A percentile compares a stretch with the other conserved stretches of the same genome.
Evolutionary conservation across 2,329 filamentous ascomycete species (phyloP).

Genomic region (Arthroderma sp.): DNA sequence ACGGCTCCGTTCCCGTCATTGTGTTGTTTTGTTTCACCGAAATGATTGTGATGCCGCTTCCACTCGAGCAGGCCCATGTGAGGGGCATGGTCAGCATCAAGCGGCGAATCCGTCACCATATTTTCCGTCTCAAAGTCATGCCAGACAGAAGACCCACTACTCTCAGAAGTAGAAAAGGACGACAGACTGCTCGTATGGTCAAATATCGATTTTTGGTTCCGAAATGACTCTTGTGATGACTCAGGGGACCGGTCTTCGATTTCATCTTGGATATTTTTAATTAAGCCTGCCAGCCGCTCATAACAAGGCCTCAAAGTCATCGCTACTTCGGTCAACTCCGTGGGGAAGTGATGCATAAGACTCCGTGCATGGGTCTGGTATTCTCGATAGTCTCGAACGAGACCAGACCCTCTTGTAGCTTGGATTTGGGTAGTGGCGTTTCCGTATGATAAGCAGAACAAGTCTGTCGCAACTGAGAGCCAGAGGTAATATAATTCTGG

Average conservation of each 20-base stretch:
- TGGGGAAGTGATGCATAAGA: slow-evolving; percentile 27
- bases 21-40: background rate
- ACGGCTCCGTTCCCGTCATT: background rate
- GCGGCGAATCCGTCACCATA: slow-evolving; percentile 9
- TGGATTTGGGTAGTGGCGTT: slow-evolving; percentile 29
- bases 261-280: slow-evolving; percentile 27
- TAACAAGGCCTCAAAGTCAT: slow-evolving; percentile 23
- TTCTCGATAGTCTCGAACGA: slow-evolving; percentile 35
- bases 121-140: slow-evolving; percentile 13
- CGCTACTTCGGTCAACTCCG: slow-evolving; percentile 17
- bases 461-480: slow-evolving; percentile 28
- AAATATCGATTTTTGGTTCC: slow-evolving; percentile 32
- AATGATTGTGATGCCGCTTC: too few relatives aligned
- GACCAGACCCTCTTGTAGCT: slow-evolving; percentile 22
- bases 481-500: slow-evolving; percentile 29
- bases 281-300: slow-evolving; percentile 20
- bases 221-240: slow-evolving; percentile 25
- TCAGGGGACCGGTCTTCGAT: slow-evolving; percentile 30
- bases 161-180: slow-evolving; percentile 24
- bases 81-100: slow-evolving; percentile 2
- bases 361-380: slow-evolving; percentile 34
- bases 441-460: slow-evolving; percentile 31
- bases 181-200: slow-evolving; percentile 34
- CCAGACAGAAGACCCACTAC: background rate
- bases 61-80: too few relatives aligned